Percentiles rank a stretch among this genome's conserved stretches.
These are phyloP conservation scores for Colletotrichum chrysophilum DNA, from an alignment of 2,329 filamentous ascomycete species.

Conservation along the genomic window DNA sequence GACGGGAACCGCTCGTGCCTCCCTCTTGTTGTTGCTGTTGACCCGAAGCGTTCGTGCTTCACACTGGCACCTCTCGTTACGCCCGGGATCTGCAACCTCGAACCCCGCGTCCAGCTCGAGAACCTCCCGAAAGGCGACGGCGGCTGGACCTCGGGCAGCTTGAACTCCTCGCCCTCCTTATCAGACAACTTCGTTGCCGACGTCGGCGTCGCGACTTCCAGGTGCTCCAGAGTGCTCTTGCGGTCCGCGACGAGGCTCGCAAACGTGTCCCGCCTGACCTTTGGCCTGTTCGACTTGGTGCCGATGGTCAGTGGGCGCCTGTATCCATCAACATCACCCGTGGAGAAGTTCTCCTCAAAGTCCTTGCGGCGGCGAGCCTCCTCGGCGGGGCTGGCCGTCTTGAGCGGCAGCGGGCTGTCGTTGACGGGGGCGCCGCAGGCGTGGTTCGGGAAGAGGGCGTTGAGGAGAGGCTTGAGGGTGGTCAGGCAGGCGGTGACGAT, in stretches of 20 bases:
- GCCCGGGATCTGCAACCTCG: not conserved
- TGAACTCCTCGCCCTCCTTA: not conserved
- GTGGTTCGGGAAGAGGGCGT: constrained; percentile 35
- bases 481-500: constrained; percentile 41
- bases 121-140: not conserved
- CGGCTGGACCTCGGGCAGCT: constrained; percentile 10
- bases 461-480: constrained; percentile 41
- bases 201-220: not conserved
- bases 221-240: not conserved
- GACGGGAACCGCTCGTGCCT: not conserved
- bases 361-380: not conserved
- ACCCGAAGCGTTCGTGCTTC: not conserved
- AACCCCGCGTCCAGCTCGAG: not conserved
- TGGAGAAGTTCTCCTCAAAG: constrained; percentile 17
- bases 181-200: not conserved
- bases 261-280: not conserved
- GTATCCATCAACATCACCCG: not conserved
- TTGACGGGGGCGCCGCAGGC: not conserved
- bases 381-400: not conserved
- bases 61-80: not conserved
- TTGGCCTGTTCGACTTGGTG: constrained; percentile 12
- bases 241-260: not conserved
- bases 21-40: not conserved
- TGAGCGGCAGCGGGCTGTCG: not conserved
- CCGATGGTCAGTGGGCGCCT: constrained; percentile 25